Conservation (phyloP, 202 grass and related monocot species). For the Dendrocalamus latiflorus region DNA sequence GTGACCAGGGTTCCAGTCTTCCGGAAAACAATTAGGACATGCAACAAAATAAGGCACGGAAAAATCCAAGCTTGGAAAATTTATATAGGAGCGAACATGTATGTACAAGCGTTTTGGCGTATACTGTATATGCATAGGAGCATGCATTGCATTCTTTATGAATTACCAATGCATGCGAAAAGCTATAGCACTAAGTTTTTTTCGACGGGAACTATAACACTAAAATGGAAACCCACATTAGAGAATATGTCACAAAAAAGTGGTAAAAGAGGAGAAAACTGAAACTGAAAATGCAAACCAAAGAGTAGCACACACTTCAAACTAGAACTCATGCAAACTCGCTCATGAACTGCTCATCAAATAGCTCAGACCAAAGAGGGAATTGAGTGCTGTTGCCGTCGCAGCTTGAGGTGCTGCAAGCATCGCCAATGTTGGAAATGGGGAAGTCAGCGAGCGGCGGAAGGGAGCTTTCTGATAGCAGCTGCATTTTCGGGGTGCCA, state of each 20-base stretch:
- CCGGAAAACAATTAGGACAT: background rate
- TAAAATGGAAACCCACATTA: constrained; percentile 33
- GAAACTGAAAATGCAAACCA: constrained; percentile 47
- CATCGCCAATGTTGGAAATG: constrained; percentile 61
- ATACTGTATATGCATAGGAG: constrained; percentile 30
- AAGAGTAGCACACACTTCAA: constrained; percentile 22
- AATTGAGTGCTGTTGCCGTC: constrained; percentile 47
- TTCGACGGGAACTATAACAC: background rate
- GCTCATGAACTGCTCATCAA: constrained; percentile 58
- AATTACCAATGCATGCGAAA: constrained; percentile 35
- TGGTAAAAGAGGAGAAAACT: constrained; percentile 17
- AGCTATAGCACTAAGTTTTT: constrained; percentile 27
- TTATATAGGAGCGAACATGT: constrained; percentile 27
- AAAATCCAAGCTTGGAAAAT: constrained; percentile 29
- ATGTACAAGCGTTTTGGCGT: constrained; percentile 55
- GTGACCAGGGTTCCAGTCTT: background rate
- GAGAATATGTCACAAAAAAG: constrained; percentile 37
- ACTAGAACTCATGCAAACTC: constrained; percentile 52
- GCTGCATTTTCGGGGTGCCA: constrained; percentile 33
- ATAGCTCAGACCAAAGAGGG: constrained; percentile 48
- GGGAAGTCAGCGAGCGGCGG: constrained; percentile 64
- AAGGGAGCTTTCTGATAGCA: constrained; percentile 54
- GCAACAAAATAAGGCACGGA: background rate
- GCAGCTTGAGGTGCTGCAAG: constrained; percentile 67
- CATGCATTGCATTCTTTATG: constrained; percentile 35